Conservation (phyloP, 257 asterid species). For the Salvia splendens region DNA sequence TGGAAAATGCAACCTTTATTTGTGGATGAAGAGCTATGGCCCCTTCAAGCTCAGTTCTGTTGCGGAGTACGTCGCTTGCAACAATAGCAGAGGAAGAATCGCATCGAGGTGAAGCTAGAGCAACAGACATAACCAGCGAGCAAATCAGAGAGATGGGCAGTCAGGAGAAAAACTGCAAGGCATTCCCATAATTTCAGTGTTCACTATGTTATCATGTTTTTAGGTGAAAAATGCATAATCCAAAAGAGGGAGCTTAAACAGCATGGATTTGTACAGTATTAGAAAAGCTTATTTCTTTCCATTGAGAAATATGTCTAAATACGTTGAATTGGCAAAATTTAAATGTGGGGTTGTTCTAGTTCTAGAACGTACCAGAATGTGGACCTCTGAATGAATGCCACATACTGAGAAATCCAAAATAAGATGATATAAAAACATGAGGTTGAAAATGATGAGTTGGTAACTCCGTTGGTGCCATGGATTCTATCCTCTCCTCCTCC, state of each 20-base stretch:
- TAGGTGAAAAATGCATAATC: neutral
- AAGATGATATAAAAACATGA: constrained; percentile 16
- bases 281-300: neutral
- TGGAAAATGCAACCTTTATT: no score
- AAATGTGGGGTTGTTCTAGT: constrained; percentile 28
- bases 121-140: constrained; percentile 82
- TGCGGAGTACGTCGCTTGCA: constrained; percentile 57
- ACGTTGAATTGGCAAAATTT: neutral
- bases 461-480: constrained; percentile 45
- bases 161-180: constrained; percentile 53
- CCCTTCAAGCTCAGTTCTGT: constrained; percentile 55
- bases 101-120: constrained; percentile 58
- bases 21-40: constrained; percentile 63
- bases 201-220: neutral
- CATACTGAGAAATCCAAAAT: constrained; percentile 18
- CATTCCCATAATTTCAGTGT: constrained; percentile 35
- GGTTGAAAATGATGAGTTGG: constrained; percentile 23
- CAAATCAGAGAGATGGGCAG: constrained; percentile 83
- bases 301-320: constrained; percentile 4
- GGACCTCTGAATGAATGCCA: constrained; percentile 33
- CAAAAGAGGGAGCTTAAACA: neutral
- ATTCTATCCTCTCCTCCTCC: constrained; percentile 65
- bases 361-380: constrained; percentile 24
- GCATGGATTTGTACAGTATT: no score
- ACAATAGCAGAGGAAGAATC: constrained; percentile 78